A percentile compares a stretch with the other conserved stretches of the same genome.
These are phyloP conservation scores for Colletotrichum cereale DNA, from an alignment of 2,329 filamentous ascomycete genomes.

Conservation along the genomic window DNA sequence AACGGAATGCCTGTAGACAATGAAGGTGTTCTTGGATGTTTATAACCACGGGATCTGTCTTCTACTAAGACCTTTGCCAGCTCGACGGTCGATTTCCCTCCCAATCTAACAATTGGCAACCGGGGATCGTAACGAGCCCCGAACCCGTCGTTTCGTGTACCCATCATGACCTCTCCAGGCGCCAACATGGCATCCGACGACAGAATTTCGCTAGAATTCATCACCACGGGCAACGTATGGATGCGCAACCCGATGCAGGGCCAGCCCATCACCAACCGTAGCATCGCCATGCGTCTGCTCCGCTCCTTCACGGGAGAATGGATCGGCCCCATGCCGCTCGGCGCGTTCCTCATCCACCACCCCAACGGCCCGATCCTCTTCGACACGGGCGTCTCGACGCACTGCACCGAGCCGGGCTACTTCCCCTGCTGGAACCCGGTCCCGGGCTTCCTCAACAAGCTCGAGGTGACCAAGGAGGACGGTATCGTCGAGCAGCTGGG, in stretches of 20 bases:
- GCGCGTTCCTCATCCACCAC: constrained; percentile 43
- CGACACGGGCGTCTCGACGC: constrained; percentile 44
- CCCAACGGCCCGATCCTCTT: constrained; percentile 43
- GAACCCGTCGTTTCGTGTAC: not conserved
- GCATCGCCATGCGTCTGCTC: constrained; percentile 41
- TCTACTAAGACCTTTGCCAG: too few relatives aligned
- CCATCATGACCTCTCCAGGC: not conserved
- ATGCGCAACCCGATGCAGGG: constrained; percentile 39
- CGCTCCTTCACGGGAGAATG: constrained; percentile 42
- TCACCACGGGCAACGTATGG: constrained; percentile 44
- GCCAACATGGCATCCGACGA: constrained; percentile 12
- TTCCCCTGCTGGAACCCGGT: constrained; percentile 42
- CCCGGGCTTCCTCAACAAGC: constrained; percentile 34
- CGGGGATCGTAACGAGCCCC: not conserved
- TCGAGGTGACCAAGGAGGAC: constrained; percentile 37
- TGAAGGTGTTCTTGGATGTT: not conserved
- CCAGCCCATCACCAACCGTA: constrained; percentile 41
- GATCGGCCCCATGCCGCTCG: constrained; percentile 42
- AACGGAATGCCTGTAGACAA: constrained; percentile 7
- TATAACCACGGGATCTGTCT: not conserved
- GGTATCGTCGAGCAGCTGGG: constrained; percentile 42
- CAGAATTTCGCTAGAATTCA: constrained; percentile 34
- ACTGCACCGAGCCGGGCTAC: constrained; percentile 42
- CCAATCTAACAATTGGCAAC: too few relatives aligned
- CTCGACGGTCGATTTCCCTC: not conserved